A percentile compares a stretch with the other conserved stretches of the same genome.
Evolutionary conservation across 352 stramenopile species (phyloP).

Genomic region (Peronospora belbahrii): DNA sequence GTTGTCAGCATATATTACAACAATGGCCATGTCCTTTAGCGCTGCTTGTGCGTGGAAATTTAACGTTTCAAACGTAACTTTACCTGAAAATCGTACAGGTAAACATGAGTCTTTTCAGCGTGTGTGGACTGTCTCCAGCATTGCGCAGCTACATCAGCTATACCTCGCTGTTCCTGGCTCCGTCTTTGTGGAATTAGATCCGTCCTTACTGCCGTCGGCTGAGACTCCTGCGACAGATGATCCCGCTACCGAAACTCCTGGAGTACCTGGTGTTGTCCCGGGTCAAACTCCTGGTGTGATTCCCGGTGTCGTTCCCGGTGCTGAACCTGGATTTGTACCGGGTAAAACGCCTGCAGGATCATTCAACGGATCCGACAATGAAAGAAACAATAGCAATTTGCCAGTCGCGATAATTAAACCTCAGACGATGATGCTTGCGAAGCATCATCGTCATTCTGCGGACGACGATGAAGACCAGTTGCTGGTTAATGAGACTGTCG

Average conservation of each 20-base stretch:
- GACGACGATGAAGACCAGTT: conserved; percentile 13
- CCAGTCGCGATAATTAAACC: conserved; percentile 24
- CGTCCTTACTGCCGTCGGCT: conserved; percentile 20
- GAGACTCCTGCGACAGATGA: conserved; percentile 1
- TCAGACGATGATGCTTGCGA: conserved; percentile 29
- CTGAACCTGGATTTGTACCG: conserved; percentile 9
- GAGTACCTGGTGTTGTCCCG: conserved; percentile 11
- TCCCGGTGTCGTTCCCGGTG: neutral
- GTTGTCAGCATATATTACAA: conserved; percentile 12
- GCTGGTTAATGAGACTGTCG: conserved; percentile 20
- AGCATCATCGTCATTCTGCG: conserved; percentile 17
- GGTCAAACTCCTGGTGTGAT: conserved; percentile 12
- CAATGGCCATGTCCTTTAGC: conserved; percentile 15
- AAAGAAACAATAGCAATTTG: conserved; percentile 13
- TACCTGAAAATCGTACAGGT: conserved; percentile 22
- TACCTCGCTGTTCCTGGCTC: conserved; percentile 43
- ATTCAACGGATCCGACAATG: neutral
- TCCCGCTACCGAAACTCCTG: neutral
- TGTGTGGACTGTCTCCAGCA: conserved; percentile 37
- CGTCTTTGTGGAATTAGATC: conserved; percentile 48
- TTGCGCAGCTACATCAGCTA: conserved; percentile 34
- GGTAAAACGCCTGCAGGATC: conserved; percentile 8
- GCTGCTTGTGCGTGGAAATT: conserved; percentile 26
- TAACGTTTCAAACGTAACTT: conserved; percentile 24
- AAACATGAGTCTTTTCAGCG: conserved; percentile 36